Evolutionary conservation across 176 grass and related monocot species (phyloP), one percentile per base, ranked within the genome.

Genomic region (Alloteropsis semialata): DNA sequence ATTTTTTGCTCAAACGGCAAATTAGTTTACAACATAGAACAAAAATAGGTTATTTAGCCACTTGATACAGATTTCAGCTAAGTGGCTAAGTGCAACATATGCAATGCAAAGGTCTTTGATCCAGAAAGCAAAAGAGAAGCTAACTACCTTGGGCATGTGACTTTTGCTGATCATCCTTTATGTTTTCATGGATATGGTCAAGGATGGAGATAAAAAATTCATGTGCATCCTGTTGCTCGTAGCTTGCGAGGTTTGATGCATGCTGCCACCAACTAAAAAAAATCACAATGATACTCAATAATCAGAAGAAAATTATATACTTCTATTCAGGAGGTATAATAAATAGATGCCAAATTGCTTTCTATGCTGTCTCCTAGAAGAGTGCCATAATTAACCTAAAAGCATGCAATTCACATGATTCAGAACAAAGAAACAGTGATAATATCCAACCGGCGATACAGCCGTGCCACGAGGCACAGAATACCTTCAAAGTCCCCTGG

Each of bases 181-280:
- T 81, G 82, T 98, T 95, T 91, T 98, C 96, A 88, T 98, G 96
- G 76, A 98, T 95, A 84, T 94, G 86, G 71, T 98, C 93, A 88
- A 98, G 87, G 83, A 98, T 90, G 80, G 92, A 95, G 79, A 98
- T 98, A 62, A 98, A 98, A 86, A 98, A 98, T 88, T 98, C 96
- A 91, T 98, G 93, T 27, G 93, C 96, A 67, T 98, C 96, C 69
- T 98, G 96, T 58, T 95, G 96, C 77, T 98, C 90, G 39, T 98
- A 98, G 81, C 91, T 98, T 62, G 93, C 93, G 76, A 98, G 96
- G 75, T 98, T 94, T 33, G 91, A 92, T 63, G 96, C 91, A 90
- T 92, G 89, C 82, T 87, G 87, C 96, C 96, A 98, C 93, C 93
- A 98, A 69, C 96, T 98, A 82, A 79, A 38, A n/a, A n/a, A 87